Base-by-base conservation (phyloP, 2,329 filamentous ascomycete species). In the Apiospora marii region DNA sequence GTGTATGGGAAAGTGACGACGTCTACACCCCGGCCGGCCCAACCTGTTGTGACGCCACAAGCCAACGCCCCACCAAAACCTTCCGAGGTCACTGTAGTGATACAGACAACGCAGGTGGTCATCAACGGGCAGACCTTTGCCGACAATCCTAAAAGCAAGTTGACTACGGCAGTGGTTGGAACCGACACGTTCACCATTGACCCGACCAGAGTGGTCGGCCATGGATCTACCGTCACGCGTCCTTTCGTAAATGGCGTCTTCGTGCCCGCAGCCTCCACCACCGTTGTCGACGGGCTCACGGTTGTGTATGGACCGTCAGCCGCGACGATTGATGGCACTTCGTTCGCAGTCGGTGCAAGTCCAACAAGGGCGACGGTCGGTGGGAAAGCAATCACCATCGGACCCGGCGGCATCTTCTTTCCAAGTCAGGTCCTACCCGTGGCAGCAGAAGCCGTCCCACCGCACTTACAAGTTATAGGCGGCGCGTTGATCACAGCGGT, bases 111-210 rank as follows among this genome's bases (percentile, higher is more conserved):
- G 49, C 79, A 81, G 48, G 86, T 89, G 6, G 79, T 88, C 70
- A 86, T 89, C 72, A 85, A 87, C 73, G 81, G 80, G 48, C 79
- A 83, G 70, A 89, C 86, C 0, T 84, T 87, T 71, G 80, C 79
- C 0, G 81, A 83, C 71, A 80, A 84, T 44, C 78, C 80, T 27
- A 76, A 81, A 6, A 80, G 78, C 7, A 77, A 81, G 71, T 87
- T 83, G 0, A 84, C 80, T 16, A 84, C 82, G 2, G 84, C 88
- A 7, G 82, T 83, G 1, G 81, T 87, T 3, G 78, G 79, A 41
- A 80, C 77, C 30, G 81, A 83, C 14, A 83, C 81, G 0, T 89
- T 89, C 73, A 85, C 84, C 24, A 87, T 90, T 67, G 77, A 83
- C 37, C 87, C 87, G 8, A 85, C 82, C 10, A 80, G 81, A 48